Evolutionary conservation across 2,329 filamentous ascomycete genomes (phyloP).

Genomic region (Penicillium palitans): DNA sequence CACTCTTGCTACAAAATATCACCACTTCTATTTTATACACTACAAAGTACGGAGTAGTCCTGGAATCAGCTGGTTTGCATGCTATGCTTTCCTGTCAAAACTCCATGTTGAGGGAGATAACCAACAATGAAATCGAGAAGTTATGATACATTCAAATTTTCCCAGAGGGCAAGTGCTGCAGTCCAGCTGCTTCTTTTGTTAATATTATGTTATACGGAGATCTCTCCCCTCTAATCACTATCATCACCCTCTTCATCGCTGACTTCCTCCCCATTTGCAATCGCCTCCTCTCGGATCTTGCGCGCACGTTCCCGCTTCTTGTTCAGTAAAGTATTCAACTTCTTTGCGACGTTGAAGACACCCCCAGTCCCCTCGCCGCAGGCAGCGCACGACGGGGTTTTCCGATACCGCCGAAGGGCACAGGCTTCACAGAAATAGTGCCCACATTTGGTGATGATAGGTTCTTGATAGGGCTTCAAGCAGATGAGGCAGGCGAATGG

Average conservation of each 20-base stretch:
- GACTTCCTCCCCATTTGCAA: conserved; percentile 55
- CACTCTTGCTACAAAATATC: background rate
- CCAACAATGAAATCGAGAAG: background rate
- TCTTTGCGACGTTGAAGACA: conserved; percentile 86
- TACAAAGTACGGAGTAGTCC: background rate
- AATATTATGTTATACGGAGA: conserved; percentile 12
- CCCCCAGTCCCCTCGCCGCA: conserved; percentile 84
- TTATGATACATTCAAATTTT: background rate
- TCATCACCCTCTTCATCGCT: conserved; percentile 46
- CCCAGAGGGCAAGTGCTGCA: background rate
- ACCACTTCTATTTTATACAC: background rate
- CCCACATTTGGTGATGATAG: conserved; percentile 83
- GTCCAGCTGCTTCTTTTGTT: conserved; percentile 5
- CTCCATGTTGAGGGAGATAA: background rate
- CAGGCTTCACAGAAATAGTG: conserved; percentile 96
- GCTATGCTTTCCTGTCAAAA: background rate
- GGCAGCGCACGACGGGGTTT: conserved; percentile 80
- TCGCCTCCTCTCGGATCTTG: conserved; percentile 54
- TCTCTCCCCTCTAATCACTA: conserved; percentile 4
- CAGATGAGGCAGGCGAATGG: conserved; percentile 91
- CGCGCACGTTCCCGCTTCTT: conserved; percentile 61
- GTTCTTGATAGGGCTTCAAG: conserved; percentile 72
- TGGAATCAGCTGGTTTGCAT: background rate
- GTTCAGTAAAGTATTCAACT: conserved; percentile 75
- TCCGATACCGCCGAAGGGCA: conserved; percentile 81